Base-by-base conservation (phyloP, 2,329 filamentous ascomycete species). In the Aspergillus aculeatus region DNA sequence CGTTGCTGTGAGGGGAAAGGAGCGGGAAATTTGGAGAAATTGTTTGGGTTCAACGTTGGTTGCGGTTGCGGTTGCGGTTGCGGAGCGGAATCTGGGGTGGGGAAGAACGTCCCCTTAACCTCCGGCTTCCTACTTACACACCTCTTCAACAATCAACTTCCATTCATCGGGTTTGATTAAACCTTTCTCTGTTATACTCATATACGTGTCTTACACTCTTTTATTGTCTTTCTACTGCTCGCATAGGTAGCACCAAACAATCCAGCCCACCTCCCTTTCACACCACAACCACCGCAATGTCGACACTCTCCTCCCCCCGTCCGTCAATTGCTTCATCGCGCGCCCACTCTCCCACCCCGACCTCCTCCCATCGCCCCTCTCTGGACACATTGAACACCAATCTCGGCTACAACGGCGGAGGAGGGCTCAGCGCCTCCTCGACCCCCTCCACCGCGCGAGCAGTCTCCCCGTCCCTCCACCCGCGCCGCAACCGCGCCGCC, bases 401-500 rank as follows among this genome's bases (percentile, higher is more conserved):
- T 62, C 78, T 84, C 62, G 62, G 62, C 59, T 65, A 68, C 61
- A 66, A 68, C 62, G 65, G 38, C 5, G 38, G 78, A 77, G 26
- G 26, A 29, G 23, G 26, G 9, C 59, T 89, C 85, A 67, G 69
- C 66, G 62, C 69, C 65, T 59, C 69, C 50, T 69, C 68, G 50
- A 68, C 71, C 67, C 62, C 73, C 63, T 60, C 75, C 69, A 69
- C 77, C 73, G 59, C 83, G 80, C 73, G 75, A 54, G 71, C 74
- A 11, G 57, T 75, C 47, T 76, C 76, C 35, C 74, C 75, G n/a
- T 71, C 72, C 32, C 50, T 70, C 50, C 67, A 71, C 44, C 69
- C 70, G 21, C 82, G 85, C 58, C 83, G 89, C 62, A 96, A 96
- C 78, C 90, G 94, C 65, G 86, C 89, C 58, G 94, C 94, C 6